Conservation (phyloP, 495 filamentous ascomycete genomes). For the Hypoxylon fragiforme region DNA sequence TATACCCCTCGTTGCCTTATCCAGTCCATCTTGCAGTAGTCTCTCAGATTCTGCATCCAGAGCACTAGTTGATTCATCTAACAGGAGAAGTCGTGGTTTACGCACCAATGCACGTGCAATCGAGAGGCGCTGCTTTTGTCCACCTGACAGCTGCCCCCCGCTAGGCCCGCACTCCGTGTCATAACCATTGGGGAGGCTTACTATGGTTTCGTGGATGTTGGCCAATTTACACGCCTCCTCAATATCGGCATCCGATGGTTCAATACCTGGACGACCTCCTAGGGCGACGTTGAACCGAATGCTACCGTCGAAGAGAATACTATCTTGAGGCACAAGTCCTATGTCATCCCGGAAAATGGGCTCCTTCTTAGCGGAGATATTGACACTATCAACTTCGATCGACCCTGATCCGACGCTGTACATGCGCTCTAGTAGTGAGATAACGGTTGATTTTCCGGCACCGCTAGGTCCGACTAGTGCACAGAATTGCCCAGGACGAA, state of each 20-base stretch:
- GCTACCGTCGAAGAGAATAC: slow-evolving; percentile 56
- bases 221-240: slow-evolving; percentile 60
- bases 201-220: slow-evolving; percentile 63
- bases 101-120: slow-evolving; percentile 79
- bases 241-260: slow-evolving; percentile 53
- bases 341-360: slow-evolving; percentile 54
- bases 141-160: slow-evolving; percentile 55
- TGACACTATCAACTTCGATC: slow-evolving; percentile 47
- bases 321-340: slow-evolving; percentile 60
- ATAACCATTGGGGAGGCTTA: slow-evolving; percentile 61
- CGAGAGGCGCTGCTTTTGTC: slow-evolving; percentile 69
- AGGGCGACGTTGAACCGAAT: slow-evolving; percentile 59
- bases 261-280: slow-evolving; percentile 48
- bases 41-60: slow-evolving; percentile 73
- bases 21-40: slow-evolving; percentile 71
- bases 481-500: slow-evolving; percentile 60
- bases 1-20: slow-evolving; percentile 67
- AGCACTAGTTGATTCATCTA: slow-evolving; percentile 85
- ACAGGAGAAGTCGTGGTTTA: slow-evolving; percentile 76
- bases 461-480: slow-evolving; percentile 65
- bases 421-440: slow-evolving; percentile 62
- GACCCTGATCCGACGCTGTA: slow-evolving; percentile 42
- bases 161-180: slow-evolving; percentile 59
- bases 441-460: slow-evolving; percentile 64
- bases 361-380: slow-evolving; percentile 49